phyloP scores from a whole-genome alignment of 305 asterid species.

The Fraxinus xanthoxyloides region DNA sequence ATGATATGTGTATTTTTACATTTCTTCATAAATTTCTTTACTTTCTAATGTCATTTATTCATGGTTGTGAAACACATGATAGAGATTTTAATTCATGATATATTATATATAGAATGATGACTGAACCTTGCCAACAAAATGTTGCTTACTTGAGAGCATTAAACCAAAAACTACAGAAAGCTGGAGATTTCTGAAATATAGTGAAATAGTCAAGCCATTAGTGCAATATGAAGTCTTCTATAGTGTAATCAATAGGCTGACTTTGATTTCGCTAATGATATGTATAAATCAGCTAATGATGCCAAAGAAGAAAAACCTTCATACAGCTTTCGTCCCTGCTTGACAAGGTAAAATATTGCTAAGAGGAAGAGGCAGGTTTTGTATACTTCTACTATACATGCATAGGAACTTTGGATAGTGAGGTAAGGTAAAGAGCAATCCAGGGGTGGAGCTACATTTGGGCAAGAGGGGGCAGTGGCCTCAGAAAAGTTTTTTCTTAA shows the following conservation, averaged over 20 bases:
- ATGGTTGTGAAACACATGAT: background rate
- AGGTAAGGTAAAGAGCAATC: background rate
- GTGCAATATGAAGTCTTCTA: constrained; percentile 17
- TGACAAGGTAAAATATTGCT: background rate
- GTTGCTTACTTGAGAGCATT: background rate
- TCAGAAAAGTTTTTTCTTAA: background rate
- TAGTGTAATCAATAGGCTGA: background rate
- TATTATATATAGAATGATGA: background rate
- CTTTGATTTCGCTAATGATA: background rate
- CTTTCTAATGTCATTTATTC: background rate
- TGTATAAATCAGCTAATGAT: constrained; percentile 1
- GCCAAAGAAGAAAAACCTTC: background rate
- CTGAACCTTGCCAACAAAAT: background rate
- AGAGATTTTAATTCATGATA: background rate
- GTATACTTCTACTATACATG: background rate
- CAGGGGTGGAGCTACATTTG: background rate
- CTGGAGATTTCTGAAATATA: background rate
- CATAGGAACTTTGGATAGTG: background rate
- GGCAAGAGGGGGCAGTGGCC: background rate
- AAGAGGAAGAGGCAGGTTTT: background rate
- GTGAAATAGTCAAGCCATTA: background rate
- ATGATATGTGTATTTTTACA: background rate
- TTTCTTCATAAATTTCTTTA: background rate
- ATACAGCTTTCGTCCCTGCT: background rate
- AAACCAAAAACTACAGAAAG: background rate